These are phyloP conservation scores for Mycena alexandri DNA, from an alignment of 768 basidiomycete species.

Conservation along the genomic window DNA sequence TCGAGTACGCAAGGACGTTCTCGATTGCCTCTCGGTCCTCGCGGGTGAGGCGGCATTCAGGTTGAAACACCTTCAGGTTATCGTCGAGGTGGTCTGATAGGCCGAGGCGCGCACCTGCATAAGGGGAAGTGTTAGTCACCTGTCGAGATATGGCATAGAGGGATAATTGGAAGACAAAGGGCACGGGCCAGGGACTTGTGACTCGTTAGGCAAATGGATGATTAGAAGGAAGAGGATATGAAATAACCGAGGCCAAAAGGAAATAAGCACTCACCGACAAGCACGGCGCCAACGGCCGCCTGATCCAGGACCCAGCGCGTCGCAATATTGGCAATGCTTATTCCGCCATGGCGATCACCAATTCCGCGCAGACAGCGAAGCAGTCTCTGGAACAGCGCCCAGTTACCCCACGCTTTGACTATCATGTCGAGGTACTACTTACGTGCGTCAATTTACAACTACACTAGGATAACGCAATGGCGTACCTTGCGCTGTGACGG, in stretches of 20 bases:
- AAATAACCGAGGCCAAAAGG: too few relatives aligned
- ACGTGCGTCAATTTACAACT: not conserved
- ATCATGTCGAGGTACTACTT: slow-evolving; percentile 87
- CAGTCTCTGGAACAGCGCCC: slow-evolving; percentile 80
- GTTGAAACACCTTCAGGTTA: slow-evolving; percentile 66
- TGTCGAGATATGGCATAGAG: too few relatives aligned
- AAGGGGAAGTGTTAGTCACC: slow-evolving; percentile 2
- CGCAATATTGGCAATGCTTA: slow-evolving; percentile 83
- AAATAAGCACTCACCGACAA: slow-evolving; percentile 67
- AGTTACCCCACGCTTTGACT: slow-evolving; percentile 81
- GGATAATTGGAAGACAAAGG: too few relatives aligned
- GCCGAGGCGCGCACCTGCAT: slow-evolving; percentile 76
- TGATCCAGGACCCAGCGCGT: slow-evolving; percentile 89
- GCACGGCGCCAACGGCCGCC: slow-evolving; percentile 79
- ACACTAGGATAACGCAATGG: not conserved
- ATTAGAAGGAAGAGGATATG: too few relatives aligned
- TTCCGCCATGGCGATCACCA: slow-evolving; percentile 73
- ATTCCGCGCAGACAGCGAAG: slow-evolving; percentile 70
- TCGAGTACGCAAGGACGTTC: slow-evolving; percentile 68
- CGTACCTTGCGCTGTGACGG: slow-evolving; percentile 86
- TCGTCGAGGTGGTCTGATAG: slow-evolving; percentile 80
- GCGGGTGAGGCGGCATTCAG: slow-evolving; percentile 63
- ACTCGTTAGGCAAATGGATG: too few relatives aligned
- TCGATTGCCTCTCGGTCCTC: slow-evolving; percentile 74
- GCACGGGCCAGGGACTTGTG: too few relatives aligned